Conservation (phyloP, 306 rosid species). For the Parietaria judaica region DNA sequence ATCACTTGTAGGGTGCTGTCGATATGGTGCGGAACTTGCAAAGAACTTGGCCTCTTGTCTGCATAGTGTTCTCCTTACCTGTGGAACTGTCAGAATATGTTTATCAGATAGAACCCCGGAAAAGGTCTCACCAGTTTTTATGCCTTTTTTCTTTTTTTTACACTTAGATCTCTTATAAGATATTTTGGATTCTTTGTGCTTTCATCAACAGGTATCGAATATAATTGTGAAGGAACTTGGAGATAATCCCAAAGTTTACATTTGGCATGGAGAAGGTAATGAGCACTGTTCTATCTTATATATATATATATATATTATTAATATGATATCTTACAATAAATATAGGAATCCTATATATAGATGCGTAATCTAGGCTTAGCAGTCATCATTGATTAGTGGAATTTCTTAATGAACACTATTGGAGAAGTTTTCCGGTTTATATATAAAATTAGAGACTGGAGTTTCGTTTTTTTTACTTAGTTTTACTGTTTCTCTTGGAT, state of each 20-base stretch:
- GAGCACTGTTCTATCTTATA: constrained; percentile 8
- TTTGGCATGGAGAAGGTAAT: constrained; percentile 92
- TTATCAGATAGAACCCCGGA: constrained; percentile 78
- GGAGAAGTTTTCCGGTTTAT: no score
- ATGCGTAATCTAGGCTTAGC: no score
- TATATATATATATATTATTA: background rate
- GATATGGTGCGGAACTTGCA: constrained; percentile 79
- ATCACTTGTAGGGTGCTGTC: constrained; percentile 56
- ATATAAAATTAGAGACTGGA: no score
- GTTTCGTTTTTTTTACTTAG: no score
- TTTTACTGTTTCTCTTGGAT: no score
- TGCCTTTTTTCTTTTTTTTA: background rate
- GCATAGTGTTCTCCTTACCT: constrained; percentile 58
- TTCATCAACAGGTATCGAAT: constrained; percentile 48
- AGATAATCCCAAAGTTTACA: constrained; percentile 66
- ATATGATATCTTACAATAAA: background rate
- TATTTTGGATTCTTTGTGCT: constrained; percentile 6
- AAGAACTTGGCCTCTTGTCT: constrained; percentile 60
- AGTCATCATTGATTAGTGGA: no score
- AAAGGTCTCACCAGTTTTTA: constrained; percentile 41
- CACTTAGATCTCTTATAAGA: background rate
- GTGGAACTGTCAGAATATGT: constrained; percentile 90
- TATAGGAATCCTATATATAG: background rate
- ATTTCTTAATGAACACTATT: no score
- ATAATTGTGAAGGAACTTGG: constrained; percentile 61